Base-by-base conservation (phyloP, 202 grass and related monocot genomes). In the Setaria italica region DNA sequence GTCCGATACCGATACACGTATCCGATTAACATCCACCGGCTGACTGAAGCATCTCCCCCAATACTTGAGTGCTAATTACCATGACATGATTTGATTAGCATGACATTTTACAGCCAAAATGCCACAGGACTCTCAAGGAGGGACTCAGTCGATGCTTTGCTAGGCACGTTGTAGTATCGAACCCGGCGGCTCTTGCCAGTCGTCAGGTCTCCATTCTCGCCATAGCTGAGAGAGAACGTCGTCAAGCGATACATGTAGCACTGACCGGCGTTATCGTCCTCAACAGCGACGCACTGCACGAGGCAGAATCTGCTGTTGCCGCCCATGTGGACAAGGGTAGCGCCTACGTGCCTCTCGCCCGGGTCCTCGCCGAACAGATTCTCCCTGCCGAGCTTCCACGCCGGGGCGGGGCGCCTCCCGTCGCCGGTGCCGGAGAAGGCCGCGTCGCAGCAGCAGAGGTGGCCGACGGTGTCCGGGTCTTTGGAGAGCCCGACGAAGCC, bases 261-360 rank as follows among this genome's bases (percentile, higher is more conserved):
- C 41, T 70, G 35, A 13, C 3, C 20, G 4, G 14, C 4, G 41
- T 16, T 4, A 9, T 2, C 67, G 13, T 70, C 37, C 3, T n/a
- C 17, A 1, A 43, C 4, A 9, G 20, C 25, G 67, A 70, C 0
- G 20, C 66, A 69, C 39, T 45, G 8, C 5, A 69, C 39, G 19
- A 69, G 35, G 39, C 66, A 69, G 66, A 69, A 69, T n/a, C 9
- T 43, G 66, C 66, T 43, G 17, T 42, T 69, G 66, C 21, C 21
- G 29, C 58, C 62, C 69, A 50, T 32, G 69, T 72, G 32, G 10
- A 49, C 0, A 12, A 72, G 69, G 21, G 45, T 72, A 21, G 45
- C 21, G 11, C 69, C 45, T 1, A 14, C 45, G 2, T 72, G 21
- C 21, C 32, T 49, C 45, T 50, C 21, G 12, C 0, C 21, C 1